Percentiles rank a stretch among this genome's conserved stretches.
phyloP scores from a whole-genome alignment of 2,329 filamentous ascomycete species.

The Coniochaeta prunicola region DNA sequence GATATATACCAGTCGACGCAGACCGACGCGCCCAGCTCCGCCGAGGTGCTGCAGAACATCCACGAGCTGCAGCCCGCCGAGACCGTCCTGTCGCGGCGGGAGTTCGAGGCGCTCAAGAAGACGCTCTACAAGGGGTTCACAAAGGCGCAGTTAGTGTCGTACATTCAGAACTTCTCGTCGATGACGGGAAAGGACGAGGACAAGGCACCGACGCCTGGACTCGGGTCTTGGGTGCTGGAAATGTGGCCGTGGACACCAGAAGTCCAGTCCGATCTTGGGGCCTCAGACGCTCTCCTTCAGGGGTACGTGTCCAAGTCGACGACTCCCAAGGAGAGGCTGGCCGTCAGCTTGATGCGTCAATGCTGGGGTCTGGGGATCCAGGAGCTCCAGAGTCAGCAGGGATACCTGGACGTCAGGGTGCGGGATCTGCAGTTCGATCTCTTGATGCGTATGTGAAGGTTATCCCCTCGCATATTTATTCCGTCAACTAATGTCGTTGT shows the following conservation, averaged over 20 bases:
- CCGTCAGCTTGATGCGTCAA: conserved; percentile 34
- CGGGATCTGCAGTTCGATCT: conserved; percentile 33
- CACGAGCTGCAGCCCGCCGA: conserved; percentile 32
- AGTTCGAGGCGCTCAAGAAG: conserved; percentile 33
- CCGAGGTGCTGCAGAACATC: conserved; percentile 37
- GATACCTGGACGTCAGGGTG: conserved; percentile 31
- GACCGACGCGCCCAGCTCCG: conserved; percentile 14
- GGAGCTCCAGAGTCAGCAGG: conserved; percentile 35
- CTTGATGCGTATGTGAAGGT: conserved; percentile 32
- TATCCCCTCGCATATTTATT: background rate
- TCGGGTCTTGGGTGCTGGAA: conserved; percentile 30
- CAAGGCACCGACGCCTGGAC: conserved; percentile 4
- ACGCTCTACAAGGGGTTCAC: conserved; percentile 39
- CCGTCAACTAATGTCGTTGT: background rate
- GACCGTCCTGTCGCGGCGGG: conserved; percentile 24
- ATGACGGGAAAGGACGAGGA: conserved; percentile 1
- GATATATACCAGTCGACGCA: conserved; percentile 18
- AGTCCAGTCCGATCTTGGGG: conserved; percentile 8
- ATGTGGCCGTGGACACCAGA: conserved; percentile 35
- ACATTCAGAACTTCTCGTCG: conserved; percentile 23
- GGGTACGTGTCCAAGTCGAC: conserved; percentile 20
- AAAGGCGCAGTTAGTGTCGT: conserved; percentile 33
- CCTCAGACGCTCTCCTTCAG: conserved; percentile 13
- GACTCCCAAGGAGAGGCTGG: conserved; percentile 32
- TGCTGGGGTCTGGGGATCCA: conserved; percentile 43